Base-by-base conservation (phyloP, 2,329 filamentous ascomycete species). In the Nemania diffusa region DNA sequence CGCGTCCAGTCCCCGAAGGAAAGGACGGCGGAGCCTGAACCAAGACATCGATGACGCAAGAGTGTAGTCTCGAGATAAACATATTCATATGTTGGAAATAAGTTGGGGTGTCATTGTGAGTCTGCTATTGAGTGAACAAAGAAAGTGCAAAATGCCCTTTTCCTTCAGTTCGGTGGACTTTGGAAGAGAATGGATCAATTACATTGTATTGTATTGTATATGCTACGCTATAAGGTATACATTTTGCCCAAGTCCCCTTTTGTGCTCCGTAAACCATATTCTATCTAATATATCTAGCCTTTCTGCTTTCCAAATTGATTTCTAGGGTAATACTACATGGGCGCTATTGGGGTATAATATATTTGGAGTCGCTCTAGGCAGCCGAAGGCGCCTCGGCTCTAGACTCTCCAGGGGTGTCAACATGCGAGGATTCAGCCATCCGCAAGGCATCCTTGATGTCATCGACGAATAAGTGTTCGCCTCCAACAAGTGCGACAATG, bases 371-470 rank as follows among this genome's bases (percentile, higher is more conserved):
- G 32, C 42, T 20, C 20, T 63, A 69, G 34, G 58, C 65, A 24
- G 32, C 27, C 53, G 32, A 56, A 5, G 34, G 22, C 22, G 17
- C 42, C 26, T 65, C 61, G 44, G 50, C 50, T 29, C 26, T 22
- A 22, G 48, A 29, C 22, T 57, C 57, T 50, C 68, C 69, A 7
- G 68, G 67, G 44, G 62, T 57, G 40, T 73, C 69, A 26, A 72
- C 69, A 17, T 75, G 87, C 77, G 93, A 90, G 9, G 89, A 83
- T 81, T 97, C 94, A 0, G 92, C 93, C 83, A 94, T 82, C 59
- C 90, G 87, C 73, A 99, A 79, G 1, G 96, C 96, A 77, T 97
- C 92, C 58, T 94, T 90, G 1, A 98, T 94, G 71, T 92, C 91
- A 26, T 87, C 84, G 8, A 97, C 91, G 79, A 97, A 97, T 73